Percentiles rank a stretch among this genome's conserved stretches.
Conservation (phyloP, 2,329 filamentous ascomycete genomes). For the Monosporascus sp. region DNA sequence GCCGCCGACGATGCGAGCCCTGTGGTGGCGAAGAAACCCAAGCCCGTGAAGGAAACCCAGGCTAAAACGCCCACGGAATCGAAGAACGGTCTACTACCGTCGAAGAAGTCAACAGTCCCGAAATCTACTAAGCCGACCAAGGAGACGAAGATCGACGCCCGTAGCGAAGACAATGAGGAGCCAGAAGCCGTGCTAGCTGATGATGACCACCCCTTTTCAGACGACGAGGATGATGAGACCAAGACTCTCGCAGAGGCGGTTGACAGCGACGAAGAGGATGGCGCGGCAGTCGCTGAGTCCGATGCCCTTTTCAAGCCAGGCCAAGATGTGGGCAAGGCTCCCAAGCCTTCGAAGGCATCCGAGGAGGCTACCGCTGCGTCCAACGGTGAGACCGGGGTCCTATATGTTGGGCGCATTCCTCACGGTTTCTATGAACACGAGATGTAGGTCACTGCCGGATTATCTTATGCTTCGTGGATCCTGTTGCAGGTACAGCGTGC, state of each 20-base stretch:
- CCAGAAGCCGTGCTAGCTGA: conserved; percentile 30
- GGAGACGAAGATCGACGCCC: conserved; percentile 19
- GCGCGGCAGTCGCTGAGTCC: conserved; percentile 27
- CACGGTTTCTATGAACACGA: conserved; percentile 92
- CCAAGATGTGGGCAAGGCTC: conserved; percentile 47
- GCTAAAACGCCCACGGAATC: conserved; percentile 16
- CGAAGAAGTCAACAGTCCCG: conserved; percentile 8
- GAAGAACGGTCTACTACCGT: conserved; percentile 1
- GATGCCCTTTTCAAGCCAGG: conserved; percentile 37
- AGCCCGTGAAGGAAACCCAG: conserved; percentile 30
- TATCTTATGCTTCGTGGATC: not conserved
- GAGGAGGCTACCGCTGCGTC: conserved; percentile 36
- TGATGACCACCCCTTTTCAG: conserved; percentile 18
- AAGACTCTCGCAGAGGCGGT: conserved; percentile 42
- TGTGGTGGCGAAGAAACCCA: conserved; percentile 40
- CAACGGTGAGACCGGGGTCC: conserved; percentile 58
- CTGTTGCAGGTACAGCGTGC: not conserved
- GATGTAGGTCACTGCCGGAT: conserved; percentile 57
- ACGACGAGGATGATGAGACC: conserved; percentile 36
- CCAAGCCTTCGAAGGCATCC: conserved; percentile 40
- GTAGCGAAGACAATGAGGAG: conserved; percentile 27
- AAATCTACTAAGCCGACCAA: conserved; percentile 20
- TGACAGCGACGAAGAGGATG: conserved; percentile 38
- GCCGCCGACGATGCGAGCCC: conserved; percentile 42
- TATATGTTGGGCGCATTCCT: conserved; percentile 88